Conservation (phyloP, 192 early-diverging fungal genomes). For the Spinellus fusiger region DNA sequence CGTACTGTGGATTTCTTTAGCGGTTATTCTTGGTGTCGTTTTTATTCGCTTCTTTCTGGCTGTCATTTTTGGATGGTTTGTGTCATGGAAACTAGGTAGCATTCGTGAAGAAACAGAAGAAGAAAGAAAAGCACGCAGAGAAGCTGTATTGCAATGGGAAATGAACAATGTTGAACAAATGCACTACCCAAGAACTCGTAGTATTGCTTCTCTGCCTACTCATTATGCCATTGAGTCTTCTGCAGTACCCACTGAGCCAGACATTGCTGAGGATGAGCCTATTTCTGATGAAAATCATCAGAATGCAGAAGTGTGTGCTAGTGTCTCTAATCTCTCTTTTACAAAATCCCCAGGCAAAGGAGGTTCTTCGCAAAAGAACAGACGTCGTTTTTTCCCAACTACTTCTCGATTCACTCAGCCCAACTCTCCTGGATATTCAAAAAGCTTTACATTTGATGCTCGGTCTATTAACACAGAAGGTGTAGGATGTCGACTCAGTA, state of each 20-base stretch:
- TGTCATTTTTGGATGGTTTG: slow-evolving; percentile 75
- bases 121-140: slow-evolving; percentile 37
- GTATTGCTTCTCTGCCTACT: slow-evolving; percentile 35
- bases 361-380: slow-evolving; percentile 44
- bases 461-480: not conserved
- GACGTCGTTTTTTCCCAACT: slow-evolving; percentile 36
- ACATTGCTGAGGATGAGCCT: no score
- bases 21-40: slow-evolving; percentile 62
- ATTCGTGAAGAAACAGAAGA: slow-evolving; percentile 58
- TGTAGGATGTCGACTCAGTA: not conserved
- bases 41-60: slow-evolving; percentile 71
- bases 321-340: no score
- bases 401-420: slow-evolving; percentile 34
- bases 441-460: not conserved
- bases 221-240: not conserved
- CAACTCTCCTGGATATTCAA: slow-evolving; percentile 1
- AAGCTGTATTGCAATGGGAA: slow-evolving; percentile 36
- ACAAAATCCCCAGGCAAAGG: no score
- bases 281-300: no score
- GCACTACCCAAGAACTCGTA: slow-evolving; percentile 47
- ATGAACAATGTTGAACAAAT: slow-evolving; percentile 36
- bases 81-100: slow-evolving; percentile 71
- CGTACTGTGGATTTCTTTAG: slow-evolving; percentile 71
- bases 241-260: not conserved
- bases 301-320: no score